Percentiles rank a stretch among this genome's conserved stretches.
Conservation (phyloP, 2,329 filamentous ascomycete genomes). For the Penicillium oxalicum region DNA sequence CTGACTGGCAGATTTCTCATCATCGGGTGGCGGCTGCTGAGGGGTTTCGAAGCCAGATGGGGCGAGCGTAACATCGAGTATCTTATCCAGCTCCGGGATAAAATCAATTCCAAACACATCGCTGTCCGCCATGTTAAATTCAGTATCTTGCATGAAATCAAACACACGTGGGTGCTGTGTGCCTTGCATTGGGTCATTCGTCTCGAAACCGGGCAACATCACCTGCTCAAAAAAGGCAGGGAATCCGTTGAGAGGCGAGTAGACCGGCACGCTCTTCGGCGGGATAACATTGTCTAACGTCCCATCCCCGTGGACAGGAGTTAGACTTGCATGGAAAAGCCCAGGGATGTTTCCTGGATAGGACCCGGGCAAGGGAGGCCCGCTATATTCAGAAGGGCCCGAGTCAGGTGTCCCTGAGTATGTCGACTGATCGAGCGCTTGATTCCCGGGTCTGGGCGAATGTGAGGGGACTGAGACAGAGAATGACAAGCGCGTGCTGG, state of each 20-base stretch:
- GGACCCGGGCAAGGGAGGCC: background rate
- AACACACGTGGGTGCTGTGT: conserved; percentile 12
- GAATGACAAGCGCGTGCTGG: background rate
- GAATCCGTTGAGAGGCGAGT: conserved; percentile 5
- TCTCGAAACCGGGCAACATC: conserved; percentile 7
- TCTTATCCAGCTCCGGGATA: conserved; percentile 10
- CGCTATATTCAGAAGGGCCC: conserved; percentile 6
- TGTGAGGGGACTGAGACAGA: background rate
- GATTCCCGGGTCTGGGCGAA: background rate
- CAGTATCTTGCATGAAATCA: conserved; percentile 12
- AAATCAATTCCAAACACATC: conserved; percentile 13
- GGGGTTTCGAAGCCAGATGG: conserved; percentile 1
- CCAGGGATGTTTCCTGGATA: conserved; percentile 4
- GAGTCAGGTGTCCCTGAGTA: conserved; percentile 6
- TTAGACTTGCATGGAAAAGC: conserved; percentile 1
- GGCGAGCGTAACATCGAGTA: conserved; percentile 4
- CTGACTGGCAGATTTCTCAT: conserved; percentile 10
- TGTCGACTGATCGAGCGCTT: background rate
- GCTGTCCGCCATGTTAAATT: conserved; percentile 5
- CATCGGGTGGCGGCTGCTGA: conserved; percentile 2
- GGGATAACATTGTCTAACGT: background rate
- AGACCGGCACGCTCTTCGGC: background rate
- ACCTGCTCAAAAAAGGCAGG: conserved; percentile 15
- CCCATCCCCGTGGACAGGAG: background rate
- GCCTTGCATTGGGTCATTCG: background rate